Base-by-base conservation (phyloP, 768 basidiomycete genomes). In the Suillus subluteus region DNA sequence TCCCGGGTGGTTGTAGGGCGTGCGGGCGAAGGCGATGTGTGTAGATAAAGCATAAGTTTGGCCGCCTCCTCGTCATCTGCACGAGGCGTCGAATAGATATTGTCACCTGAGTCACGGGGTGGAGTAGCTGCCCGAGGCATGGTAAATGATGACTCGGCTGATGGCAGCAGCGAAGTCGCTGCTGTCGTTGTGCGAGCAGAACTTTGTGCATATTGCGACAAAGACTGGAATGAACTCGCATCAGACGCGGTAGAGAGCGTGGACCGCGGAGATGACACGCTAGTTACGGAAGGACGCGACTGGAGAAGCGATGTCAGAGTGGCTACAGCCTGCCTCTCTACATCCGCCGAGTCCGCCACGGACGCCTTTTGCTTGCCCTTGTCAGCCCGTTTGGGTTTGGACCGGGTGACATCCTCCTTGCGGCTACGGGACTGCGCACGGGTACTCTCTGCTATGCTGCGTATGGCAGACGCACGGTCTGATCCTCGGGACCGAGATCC, bases 271-370 rank as follows among this genome's bases (percentile, higher is more conserved):
- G 90, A 91, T 35, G 87, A 84, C 55, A 83, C 84, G 74, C 86
- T 87, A 37, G 82, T 80, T 16, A 88, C 85, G 12, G 88, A 87
- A 23, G 88, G 87, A 58, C 87, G 82, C 65, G 90, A 84, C 66
- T 89, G 85, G 66, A 91, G 81, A 64, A 94, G 81, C 13, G 88
- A 88, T 0, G 92, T 93, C 69, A 94, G 80, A 11, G 92, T 91
- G 35, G 89, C 91, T 8, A 92, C 92, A 48, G 92, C 92, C 75
- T 93, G 91, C 85, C 93, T 90, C 75, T 92, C 91, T 61, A 90
- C 82, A 70, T 89, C 89, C 55, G 70, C 70, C 21, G 74, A 69
- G 68, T 71, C 70, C 74, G 74, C 77, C 63, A 68, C 72, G 70
- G 70, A 72, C 69, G 79, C 78, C 67, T 81, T 86, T 61, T 78